Conservation (phyloP, 306 rosid genomes). For the Malus asiatica region DNA sequence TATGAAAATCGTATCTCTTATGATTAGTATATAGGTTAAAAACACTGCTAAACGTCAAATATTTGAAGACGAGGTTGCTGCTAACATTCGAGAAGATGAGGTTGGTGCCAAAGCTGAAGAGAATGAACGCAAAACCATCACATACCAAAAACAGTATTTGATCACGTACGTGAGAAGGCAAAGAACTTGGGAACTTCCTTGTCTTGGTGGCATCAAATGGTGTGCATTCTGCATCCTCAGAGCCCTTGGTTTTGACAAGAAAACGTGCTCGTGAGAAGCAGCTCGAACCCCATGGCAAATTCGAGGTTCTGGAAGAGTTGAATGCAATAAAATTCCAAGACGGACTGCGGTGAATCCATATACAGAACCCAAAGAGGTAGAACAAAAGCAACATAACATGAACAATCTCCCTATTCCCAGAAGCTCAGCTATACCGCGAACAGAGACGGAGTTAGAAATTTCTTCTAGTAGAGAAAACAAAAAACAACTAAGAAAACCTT, state of each 20-base stretch:
- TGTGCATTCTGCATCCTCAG: slow-evolving; percentile 38
- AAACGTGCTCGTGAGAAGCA: slow-evolving; percentile 42
- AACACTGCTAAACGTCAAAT: not conserved
- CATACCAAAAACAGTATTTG: slow-evolving; percentile 71
- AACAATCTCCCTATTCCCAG: too few relatives aligned
- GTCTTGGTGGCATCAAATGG: slow-evolving; percentile 37
- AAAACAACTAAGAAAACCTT: too few relatives aligned
- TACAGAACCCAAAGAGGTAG: slow-evolving; percentile 27
- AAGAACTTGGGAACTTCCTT: slow-evolving; percentile 37
- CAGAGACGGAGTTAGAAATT: too few relatives aligned
- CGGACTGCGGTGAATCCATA: slow-evolving; percentile 26
- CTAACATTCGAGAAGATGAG: slow-evolving; percentile 44
- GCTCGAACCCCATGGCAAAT: slow-evolving; percentile 31
- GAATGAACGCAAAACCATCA: slow-evolving; percentile 47
- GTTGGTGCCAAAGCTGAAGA: slow-evolving; percentile 32
- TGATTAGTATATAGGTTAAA: too few relatives aligned
- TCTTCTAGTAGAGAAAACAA: too few relatives aligned
- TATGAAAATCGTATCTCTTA: not conserved
- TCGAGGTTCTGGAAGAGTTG: slow-evolving; percentile 46
- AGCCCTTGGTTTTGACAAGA: slow-evolving; percentile 37
- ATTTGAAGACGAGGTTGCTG: slow-evolving; percentile 40
- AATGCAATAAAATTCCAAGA: slow-evolving; percentile 22
- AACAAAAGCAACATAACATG: not conserved
- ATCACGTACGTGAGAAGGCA: slow-evolving; percentile 87
- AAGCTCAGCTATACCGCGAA: too few relatives aligned